phyloP scores from a whole-genome alignment of 2,329 filamentous ascomycete genomes.

The Aspergillus aculeatinus region DNA sequence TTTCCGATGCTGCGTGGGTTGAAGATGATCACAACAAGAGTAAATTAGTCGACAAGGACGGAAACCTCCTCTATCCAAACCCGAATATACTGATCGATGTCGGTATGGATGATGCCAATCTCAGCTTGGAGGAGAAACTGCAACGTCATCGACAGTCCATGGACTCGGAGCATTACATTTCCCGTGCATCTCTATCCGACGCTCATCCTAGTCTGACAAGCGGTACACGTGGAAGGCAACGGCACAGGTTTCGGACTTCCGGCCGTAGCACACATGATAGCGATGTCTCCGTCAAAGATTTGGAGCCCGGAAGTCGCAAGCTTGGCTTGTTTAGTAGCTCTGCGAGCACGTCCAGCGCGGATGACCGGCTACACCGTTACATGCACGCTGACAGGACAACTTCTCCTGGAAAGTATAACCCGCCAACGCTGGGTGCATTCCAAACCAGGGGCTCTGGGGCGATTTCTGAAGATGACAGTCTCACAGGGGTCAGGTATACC shows the following conservation, averaged over 20 bases:
- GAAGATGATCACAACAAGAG: conserved; percentile 78
- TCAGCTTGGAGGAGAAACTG: conserved; percentile 9
- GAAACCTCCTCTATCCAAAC: conserved; percentile 63
- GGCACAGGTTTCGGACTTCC: conserved; percentile 60
- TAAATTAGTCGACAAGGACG: conserved; percentile 76
- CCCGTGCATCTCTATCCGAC: conserved; percentile 40
- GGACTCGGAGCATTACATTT: conserved; percentile 25
- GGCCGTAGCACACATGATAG: conserved; percentile 58
- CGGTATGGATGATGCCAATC: conserved; percentile 14
- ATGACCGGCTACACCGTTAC: conserved; percentile 17
- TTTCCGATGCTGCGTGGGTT: conserved; percentile 89
- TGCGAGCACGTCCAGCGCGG: conserved; percentile 60
- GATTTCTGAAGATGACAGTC: not conserved
- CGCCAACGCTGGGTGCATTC: conserved; percentile 1
- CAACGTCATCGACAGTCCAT: conserved; percentile 24
- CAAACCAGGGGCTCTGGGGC: not conserved
- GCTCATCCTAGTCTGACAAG: conserved; percentile 40
- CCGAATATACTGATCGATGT: conserved; percentile 23
- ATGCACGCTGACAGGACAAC: not conserved
- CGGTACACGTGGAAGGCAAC: conserved; percentile 57
- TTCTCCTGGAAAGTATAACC: conserved; percentile 9
- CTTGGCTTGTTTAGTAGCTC: conserved; percentile 52
- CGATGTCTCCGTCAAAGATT: conserved; percentile 49
- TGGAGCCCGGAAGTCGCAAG: conserved; percentile 54
- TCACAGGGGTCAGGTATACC: not conserved